Evolutionary conservation across 2,329 filamentous ascomycete species (phyloP), one percentile per base, ranked within the genome.

Genomic region (Hypocreales sp.): DNA sequence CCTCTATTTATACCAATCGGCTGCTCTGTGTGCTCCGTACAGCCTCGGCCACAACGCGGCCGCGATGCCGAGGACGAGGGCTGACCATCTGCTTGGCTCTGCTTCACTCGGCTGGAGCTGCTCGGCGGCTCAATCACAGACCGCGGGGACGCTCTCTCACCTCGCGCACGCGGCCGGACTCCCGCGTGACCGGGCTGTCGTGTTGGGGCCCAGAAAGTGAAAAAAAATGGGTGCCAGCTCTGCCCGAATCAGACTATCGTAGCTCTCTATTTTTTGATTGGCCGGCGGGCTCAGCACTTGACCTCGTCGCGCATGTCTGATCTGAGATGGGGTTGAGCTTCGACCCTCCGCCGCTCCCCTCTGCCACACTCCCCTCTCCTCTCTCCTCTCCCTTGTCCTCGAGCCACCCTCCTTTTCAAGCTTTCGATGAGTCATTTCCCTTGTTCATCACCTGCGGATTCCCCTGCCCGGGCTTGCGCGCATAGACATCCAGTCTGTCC

Each of bases 201-300:
- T 37, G 41, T 43, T 40, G 35, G 40, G 40, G 37, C 28, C 31
- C 35, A n/a, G n/a, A n/a, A n/a, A n/a, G n/a, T 31, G 42, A 30
- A 34, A 37, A 42, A 47, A 50, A 47, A 46, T 44, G 42, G 44
- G 41, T 40, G 33, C 40, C 41, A 36, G 38, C 40, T 48, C 46
- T 41, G 40, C 38, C 35, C 47, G 45, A 51, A 48, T 42, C 46
- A 48, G 46, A 41, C 38, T 39, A 44, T 39, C 37, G 34, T 33
- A 38, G 41, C 41, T 46, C 42, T 41, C 46, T 46, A 40, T 50
- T 53, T 54, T 53, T 41, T 55, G 48, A 54, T 54, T 55, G 51
- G 51, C 38, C 43, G 27, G 38, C 31, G 25, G 19, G 24, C 22
- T 26, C 37, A 42, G 39, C n/a, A 44, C 46, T 41, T 47, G 46